A percentile compares a stretch with the other conserved stretches of the same genome.
phyloP scores from a whole-genome alignment of 75 land plant genomes.

The Selaginella moellendorffii region DNA sequence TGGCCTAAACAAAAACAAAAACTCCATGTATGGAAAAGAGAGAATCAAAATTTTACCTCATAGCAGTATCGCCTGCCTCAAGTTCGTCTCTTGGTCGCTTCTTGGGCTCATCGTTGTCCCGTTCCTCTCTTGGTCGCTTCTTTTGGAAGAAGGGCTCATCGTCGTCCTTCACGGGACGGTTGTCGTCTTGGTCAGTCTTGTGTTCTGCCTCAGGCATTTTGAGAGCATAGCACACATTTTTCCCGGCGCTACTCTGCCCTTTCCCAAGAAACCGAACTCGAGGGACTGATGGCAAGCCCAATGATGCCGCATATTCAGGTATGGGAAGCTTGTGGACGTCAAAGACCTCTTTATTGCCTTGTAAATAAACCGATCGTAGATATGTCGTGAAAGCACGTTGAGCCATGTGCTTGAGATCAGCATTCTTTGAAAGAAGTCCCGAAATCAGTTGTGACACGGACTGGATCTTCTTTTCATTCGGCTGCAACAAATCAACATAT shows the following conservation, averaged over 20 bases:
- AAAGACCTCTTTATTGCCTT: conserved; percentile 57
- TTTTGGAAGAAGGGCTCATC: neutral
- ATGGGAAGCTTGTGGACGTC: conserved; percentile 57
- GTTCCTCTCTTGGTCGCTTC: neutral
- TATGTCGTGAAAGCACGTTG: conserved; percentile 79
- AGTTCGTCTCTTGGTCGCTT: neutral
- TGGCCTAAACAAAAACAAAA: too few species aligned
- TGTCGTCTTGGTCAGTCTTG: too few species aligned
- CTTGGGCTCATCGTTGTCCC: neutral
- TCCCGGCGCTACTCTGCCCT: neutral
- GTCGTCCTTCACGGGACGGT: too few species aligned
- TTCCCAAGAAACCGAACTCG: conserved; percentile 54
- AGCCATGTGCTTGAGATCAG: conserved; percentile 56
- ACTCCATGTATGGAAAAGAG: too few species aligned
- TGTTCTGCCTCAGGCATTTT: neutral
- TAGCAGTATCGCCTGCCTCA: conserved; percentile 11
- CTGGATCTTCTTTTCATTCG: conserved; percentile 48
- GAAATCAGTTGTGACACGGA: conserved; percentile 46
- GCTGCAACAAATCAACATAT: too few species aligned
- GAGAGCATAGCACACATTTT: neutral
- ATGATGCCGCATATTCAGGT: conserved; percentile 66
- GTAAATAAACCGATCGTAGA: conserved; percentile 46
- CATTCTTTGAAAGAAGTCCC: conserved; percentile 62
- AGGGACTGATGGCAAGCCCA: conserved; percentile 84
- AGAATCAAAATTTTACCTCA: conserved; percentile 9